Evolutionary conservation across 1,284 basidiomycete species (phyloP), one percentile per base, ranked within the genome.

Genomic region (Sphaerobolus stellatus): DNA sequence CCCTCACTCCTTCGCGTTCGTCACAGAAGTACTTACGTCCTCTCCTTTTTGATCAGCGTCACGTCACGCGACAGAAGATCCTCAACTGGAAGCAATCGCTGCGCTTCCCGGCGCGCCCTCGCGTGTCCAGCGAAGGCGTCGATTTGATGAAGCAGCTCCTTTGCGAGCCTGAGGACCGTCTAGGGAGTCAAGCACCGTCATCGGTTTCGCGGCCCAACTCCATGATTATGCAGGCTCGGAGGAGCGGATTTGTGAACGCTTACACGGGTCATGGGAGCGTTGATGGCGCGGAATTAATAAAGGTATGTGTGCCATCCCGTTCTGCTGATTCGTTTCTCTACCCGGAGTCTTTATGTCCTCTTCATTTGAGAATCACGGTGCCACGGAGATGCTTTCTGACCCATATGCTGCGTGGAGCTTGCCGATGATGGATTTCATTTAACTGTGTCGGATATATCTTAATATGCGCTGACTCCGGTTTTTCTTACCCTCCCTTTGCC

Each of bases 131-230:
- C 61, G 91, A 94, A 70, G 94, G 88, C 33, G 80, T 92, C 59
- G 87, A 88, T 73, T 78, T 98, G 64, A 93, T 98, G 80, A 80
- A 87, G 61, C 83, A 84, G 58, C 79, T 98, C 18, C 81, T 98
- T 30, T 98, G 96, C 70, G 95, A 98, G 71, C 86, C 92, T 5
- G 93, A 96, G 71, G 94, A 98, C 68, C 84, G 95, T 30, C 78
- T 99, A 30, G 95, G 94, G 20, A 88, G 86, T 56, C 82, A 86
- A 65, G 71, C 80, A 11, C 78, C 81, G 11, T 76, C 83, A 36
- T 88, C 86, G 52, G 83, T 84, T 40, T 84, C 81, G 50, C 76
- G 88, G 56, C 88, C 90, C 18, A 86, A 92, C 69, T 88, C 88
- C 30, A 78, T 90, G 69, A 79, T 92, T 62, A 72, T 86, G 56